phyloP scores from a whole-genome alignment of 2,329 filamentous ascomycete genomes.

The Rutstroemia sp. region DNA sequence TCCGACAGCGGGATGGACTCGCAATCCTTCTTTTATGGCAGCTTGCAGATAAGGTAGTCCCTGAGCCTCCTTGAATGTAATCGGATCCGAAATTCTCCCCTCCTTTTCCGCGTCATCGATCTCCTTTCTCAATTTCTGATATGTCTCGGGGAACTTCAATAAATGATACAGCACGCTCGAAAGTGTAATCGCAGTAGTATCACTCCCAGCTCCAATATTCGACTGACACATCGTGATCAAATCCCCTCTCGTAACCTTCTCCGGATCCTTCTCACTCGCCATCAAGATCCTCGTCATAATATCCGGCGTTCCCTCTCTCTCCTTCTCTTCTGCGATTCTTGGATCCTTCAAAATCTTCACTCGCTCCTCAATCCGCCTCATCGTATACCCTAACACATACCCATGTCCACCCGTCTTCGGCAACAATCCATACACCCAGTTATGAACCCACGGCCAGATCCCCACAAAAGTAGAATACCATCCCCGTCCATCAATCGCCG shows the following conservation, averaged over 20 bases:
- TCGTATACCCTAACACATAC: slow-evolving; percentile 16
- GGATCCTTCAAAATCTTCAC: slow-evolving; percentile 14
- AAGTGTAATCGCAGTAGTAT: slow-evolving; percentile 43
- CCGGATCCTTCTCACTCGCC: slow-evolving; percentile 30
- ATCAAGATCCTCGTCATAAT: slow-evolving; percentile 38
- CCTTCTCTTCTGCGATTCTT: not conserved
- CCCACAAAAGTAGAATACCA: slow-evolving; percentile 35
- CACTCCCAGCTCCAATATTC: slow-evolving; percentile 31
- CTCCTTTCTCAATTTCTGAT: slow-evolving; percentile 27
- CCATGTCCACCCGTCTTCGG: slow-evolving; percentile 16
- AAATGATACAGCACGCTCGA: slow-evolving; percentile 39
- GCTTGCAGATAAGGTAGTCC: slow-evolving; percentile 41
- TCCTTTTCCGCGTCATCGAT: slow-evolving; percentile 23
- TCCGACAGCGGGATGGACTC: slow-evolving; percentile 42
- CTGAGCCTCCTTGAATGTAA: slow-evolving; percentile 34
- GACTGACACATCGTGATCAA: slow-evolving; percentile 19
- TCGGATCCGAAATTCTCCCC: slow-evolving; percentile 20
- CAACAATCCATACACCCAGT: slow-evolving; percentile 27
- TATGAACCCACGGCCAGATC: slow-evolving; percentile 36
- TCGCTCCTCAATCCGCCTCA: slow-evolving; percentile 15
- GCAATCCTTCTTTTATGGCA: slow-evolving; percentile 44
- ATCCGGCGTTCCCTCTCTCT: slow-evolving; percentile 23
- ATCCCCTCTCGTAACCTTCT: slow-evolving; percentile 31
- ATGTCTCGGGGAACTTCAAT: slow-evolving; percentile 28
- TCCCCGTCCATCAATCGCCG: slow-evolving; percentile 31